A percentile compares a stretch with the other conserved stretches of the same genome.
phyloP scores from a whole-genome alignment of 345 rosid genomes.

The Excoecaria cochinchinensis region DNA sequence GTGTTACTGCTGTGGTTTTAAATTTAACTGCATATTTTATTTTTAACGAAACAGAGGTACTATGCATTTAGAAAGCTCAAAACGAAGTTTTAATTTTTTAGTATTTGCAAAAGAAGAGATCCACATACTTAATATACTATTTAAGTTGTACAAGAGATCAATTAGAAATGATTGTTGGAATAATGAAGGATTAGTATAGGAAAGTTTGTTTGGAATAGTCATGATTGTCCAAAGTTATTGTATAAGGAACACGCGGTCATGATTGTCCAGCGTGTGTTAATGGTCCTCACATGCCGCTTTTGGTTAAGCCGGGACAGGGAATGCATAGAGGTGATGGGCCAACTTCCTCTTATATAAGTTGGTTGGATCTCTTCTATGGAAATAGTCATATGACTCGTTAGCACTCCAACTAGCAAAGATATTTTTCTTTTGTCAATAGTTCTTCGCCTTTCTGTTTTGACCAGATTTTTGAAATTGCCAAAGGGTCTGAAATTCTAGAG shows the following conservation, averaged over 20 bases:
- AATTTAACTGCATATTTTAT: background rate
- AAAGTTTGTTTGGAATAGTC: too few relatives aligned
- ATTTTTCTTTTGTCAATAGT: background rate
- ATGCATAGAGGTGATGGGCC: constrained; percentile 5
- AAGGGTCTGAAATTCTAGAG: background rate
- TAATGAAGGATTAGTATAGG: too few relatives aligned
- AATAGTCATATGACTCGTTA: background rate
- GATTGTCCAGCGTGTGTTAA: background rate
- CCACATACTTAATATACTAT: too few relatives aligned
- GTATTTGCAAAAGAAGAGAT: too few relatives aligned
- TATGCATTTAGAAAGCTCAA: too few relatives aligned
- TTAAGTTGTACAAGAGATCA: too few relatives aligned
- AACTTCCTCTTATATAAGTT: constrained; percentile 6
- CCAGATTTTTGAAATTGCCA: background rate
- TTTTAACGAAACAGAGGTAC: background rate
- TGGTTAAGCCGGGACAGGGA: background rate
- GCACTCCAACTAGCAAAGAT: background rate
- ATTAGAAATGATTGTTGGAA: too few relatives aligned
- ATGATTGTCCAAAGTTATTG: too few relatives aligned
- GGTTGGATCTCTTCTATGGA: constrained; percentile 6
- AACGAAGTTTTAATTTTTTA: too few relatives aligned
- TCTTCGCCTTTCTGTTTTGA: background rate
- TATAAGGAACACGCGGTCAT: background rate
- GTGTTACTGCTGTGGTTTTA: background rate
- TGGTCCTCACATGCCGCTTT: background rate